A percentile compares a stretch with the other conserved stretches of the same genome.
phyloP scores from a whole-genome alignment of 768 basidiomycete species.

The Suillus subalutaceus region DNA sequence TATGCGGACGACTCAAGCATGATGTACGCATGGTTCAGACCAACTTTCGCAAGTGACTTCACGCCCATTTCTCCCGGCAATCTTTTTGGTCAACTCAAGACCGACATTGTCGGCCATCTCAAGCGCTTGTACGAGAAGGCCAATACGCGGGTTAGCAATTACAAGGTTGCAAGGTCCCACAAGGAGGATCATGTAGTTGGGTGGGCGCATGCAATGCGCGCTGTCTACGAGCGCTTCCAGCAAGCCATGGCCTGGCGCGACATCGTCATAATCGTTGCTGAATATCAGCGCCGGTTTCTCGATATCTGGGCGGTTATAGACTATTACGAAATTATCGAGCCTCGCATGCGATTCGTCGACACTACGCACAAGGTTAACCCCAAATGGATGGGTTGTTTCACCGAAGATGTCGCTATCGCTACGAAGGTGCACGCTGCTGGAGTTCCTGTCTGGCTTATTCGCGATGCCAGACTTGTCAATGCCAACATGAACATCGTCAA shows the following conservation, averaged over 20 bases:
- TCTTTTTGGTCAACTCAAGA: background rate
- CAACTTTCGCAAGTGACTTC: background rate
- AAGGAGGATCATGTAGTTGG: background rate
- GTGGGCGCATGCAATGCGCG: background rate
- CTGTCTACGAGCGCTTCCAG: background rate
- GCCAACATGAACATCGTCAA: background rate
- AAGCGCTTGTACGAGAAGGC: background rate
- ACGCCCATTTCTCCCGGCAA: background rate
- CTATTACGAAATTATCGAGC: background rate
- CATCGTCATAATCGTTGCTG: background rate
- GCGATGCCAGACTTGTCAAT: background rate
- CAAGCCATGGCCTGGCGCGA: background rate
- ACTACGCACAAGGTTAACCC: background rate
- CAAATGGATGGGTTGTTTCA: conserved; percentile 9
- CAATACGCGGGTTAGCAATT: background rate
- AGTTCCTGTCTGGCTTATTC: conserved; percentile 1
- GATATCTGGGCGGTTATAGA: background rate
- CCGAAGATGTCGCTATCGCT: background rate
- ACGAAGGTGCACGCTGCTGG: background rate
- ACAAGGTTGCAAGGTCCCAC: background rate
- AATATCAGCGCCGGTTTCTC: background rate
- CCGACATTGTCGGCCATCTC: background rate
- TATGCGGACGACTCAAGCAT: background rate
- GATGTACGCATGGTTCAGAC: background rate
- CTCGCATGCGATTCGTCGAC: background rate